Evolutionary conservation across 106 monocot species (phyloP), one percentile per base, ranked within the genome.

Genomic region (Platanthera guangdongensis): DNA sequence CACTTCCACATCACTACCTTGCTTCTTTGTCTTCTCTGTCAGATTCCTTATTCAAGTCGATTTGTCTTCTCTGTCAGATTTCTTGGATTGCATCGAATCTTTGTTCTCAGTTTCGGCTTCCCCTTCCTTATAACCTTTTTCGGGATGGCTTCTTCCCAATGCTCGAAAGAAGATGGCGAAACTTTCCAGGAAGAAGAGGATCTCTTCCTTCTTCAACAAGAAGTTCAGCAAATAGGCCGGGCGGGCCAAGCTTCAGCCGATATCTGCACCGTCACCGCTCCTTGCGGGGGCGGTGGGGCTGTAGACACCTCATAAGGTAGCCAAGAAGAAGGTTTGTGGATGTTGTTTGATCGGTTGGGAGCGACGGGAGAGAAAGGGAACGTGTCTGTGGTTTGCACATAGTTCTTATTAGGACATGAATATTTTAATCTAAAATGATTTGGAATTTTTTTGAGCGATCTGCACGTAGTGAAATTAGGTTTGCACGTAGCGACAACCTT

Each of bases 241-340:
- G 18, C 50, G 50, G 39, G 10, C 21, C 19, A 45, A 72, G 21
- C 48, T 72, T 30, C 48, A 72, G 50, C 50, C 72, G 18, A 9
- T 21, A 45, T 9, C 22, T 8, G 13, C 9, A 3, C 50, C 14
- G 7, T 8, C 12, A 19, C 9, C 28, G 28, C 63, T 70, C 4
- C 16, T 9, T 28, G 6, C 53, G 52, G 47, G 46, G 68, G 53
- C 49, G 47, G 76, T 15, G 50, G 55, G 9, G 75, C 73, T 72
- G 32, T 8, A 30, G 64, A 4, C 2, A 3, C 64, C 8, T 25
- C 25, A 25, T 25, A 83, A 83, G 76, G 73, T 4, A 18, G 67
- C 47, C 0, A 87, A 85, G 78, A 95, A 92, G 84, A 87, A 87
- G 75, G 46, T 57, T 87, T 90, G 11, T 95, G 95, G 95, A 86